Evolutionary conservation across 2,329 filamentous ascomycete species (phyloP), one percentile per base, ranked within the genome.

Genomic region (Aspergillus luchuensis): DNA sequence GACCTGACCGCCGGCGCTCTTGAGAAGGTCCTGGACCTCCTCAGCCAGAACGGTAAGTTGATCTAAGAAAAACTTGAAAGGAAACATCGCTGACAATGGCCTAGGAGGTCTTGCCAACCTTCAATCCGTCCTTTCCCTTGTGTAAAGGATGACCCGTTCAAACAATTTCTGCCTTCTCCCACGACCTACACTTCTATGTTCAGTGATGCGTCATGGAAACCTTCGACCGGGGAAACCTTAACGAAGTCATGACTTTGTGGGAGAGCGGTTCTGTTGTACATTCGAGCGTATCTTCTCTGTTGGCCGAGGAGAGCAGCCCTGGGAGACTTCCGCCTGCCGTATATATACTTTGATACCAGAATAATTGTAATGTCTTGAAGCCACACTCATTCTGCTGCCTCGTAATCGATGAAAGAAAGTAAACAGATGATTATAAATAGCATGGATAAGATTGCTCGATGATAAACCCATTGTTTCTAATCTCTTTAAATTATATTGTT

Each of bases 1-100:
- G 57, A 57, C 25, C 51, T 65, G 13, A 59, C 62, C 28, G 59
- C 56, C 47, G 56, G 59, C 21, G 62, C 58, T 23, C 60, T 67
- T 30, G 13, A 59, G 36, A 57, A 60, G 43, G 21, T 66, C 56
- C 58, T 67, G 8, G 45, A 8, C 21, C 53, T 59, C n/a, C 15
- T 63, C 33, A 57, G 53, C 33, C 48, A 56, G 30, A 17, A n/a
- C 15, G 25, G 64, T 65, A 62, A 61, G 64, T 59, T 4, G n/a
- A 49, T 21, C 15, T 38, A 36, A 55, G 6, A 23, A 15, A 11
- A 2, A 25, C 13, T n/a, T 7, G 6, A 30, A 30, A 48, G 21
- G n/a, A 17, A 25, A n/a, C 13, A 57, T 57, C 48, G 36, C 50
- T 60, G 19, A 63, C 38, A 17, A 5, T n/a, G 30, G 8, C 47